These are phyloP conservation scores for Cryptococcus amylolentus DNA, from an alignment of 1,284 basidiomycete genomes.

Conservation along the genomic window DNA sequence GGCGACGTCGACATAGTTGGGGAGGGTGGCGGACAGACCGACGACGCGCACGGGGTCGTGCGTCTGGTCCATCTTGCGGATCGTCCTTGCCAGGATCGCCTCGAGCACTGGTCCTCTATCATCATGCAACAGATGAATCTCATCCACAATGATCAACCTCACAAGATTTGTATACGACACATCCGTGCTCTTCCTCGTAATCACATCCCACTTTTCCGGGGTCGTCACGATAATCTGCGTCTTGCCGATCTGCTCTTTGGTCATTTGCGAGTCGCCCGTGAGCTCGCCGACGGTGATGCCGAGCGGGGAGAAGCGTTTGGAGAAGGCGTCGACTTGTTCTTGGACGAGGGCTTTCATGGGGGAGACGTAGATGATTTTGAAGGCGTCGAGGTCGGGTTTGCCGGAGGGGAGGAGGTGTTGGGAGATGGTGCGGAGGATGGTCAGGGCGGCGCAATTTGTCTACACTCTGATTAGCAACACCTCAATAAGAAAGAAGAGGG, in stretches of 20 bases:
- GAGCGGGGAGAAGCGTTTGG: constrained; percentile 72
- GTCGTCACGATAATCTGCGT: constrained; percentile 99
- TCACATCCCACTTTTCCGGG: constrained; percentile 99
- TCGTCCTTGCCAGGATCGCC: constrained; percentile 84
- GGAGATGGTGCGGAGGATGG: constrained; percentile 79
- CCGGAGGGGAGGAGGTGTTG: constrained; percentile 82
- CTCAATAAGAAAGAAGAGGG: not conserved
- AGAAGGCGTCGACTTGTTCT: constrained; percentile 94
- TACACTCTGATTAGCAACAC: constrained; percentile 40
- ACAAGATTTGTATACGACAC: constrained; percentile 97
- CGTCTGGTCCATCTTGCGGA: constrained; percentile 92
- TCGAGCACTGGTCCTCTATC: constrained; percentile 98
- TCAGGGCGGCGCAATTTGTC: constrained; percentile 98
- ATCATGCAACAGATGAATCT: constrained; percentile 96
- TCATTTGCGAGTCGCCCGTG: constrained; percentile 97
- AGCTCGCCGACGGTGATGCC: constrained; percentile 90
- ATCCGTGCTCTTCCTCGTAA: constrained; percentile 96
- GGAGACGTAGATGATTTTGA: constrained; percentile 98
- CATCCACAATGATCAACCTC: constrained; percentile 94
- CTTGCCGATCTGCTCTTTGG: constrained; percentile 94
- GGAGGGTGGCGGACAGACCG: constrained; percentile 92
- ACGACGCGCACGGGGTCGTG: constrained; percentile 88
- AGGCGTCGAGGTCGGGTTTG: constrained; percentile 79
- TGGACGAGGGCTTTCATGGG: constrained; percentile 99
- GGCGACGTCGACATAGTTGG: constrained; percentile 98